Evolutionary conservation across 2,329 filamentous ascomycete genomes (phyloP).

Genomic region (Diaporthe sp.): DNA sequence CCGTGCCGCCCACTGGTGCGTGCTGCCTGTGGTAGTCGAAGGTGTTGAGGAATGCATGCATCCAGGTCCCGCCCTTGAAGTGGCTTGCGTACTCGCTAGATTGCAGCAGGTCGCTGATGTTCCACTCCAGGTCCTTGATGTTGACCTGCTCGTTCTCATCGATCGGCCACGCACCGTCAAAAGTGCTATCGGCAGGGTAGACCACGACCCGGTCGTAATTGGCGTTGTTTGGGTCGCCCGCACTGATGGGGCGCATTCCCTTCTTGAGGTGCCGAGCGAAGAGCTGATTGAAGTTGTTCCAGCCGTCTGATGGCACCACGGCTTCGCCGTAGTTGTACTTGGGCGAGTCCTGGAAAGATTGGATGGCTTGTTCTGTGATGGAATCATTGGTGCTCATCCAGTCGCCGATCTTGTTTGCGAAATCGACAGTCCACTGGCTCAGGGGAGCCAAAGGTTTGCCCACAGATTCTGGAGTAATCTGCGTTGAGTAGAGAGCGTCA

Average conservation of each 20-base stretch:
- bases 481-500: not conserved
- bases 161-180: not conserved
- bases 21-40: slow-evolving; percentile 16
- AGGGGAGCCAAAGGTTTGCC: not conserved
- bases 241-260: slow-evolving; percentile 1
- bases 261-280: not conserved
- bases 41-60: slow-evolving; percentile 6
- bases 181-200: slow-evolving; percentile 5
- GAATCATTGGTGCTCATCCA: not conserved
- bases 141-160: not conserved
- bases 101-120: not conserved
- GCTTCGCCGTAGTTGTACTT: slow-evolving; percentile 6
- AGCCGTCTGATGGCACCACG: not conserved
- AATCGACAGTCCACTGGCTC: slow-evolving; percentile 4
- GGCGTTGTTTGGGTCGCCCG: not conserved
- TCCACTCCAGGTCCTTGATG: slow-evolving; percentile 1
- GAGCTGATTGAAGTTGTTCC: slow-evolving; percentile 5
- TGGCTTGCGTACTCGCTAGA: not conserved
- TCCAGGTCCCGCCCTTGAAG: not conserved
- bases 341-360: not conserved
- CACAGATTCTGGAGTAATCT: not conserved
- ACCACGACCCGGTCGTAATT: slow-evolving; percentile 3
- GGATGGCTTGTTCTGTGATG: not conserved
- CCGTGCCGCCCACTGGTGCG: not conserved
- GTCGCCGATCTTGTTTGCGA: not conserved